A percentile compares a stretch with the other conserved stretches of the same genome.
Conservation (phyloP, 345 rosid genomes). For the Iberis pinnata region DNA sequence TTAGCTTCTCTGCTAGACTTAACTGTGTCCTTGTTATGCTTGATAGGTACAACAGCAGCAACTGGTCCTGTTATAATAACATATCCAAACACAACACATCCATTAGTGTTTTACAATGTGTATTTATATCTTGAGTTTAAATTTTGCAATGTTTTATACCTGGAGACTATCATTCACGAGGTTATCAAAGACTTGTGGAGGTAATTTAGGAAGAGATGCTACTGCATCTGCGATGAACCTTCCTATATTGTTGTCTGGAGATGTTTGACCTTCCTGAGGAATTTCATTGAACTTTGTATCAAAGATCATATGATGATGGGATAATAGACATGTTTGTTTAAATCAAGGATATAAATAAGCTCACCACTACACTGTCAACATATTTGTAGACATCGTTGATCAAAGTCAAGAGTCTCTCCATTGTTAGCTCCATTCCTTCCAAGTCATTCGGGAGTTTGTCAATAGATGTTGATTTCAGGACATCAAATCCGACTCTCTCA, state of each 20-base stretch:
- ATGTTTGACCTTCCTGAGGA: conserved; percentile 62
- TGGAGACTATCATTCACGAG: conserved; percentile 80
- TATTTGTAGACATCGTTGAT: conserved; percentile 68
- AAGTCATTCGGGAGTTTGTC: conserved; percentile 90
- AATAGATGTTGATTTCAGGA: conserved; percentile 55
- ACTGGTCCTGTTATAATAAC: conserved; percentile 50
- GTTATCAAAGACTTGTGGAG: conserved; percentile 72
- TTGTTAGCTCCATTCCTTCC: conserved; percentile 94
- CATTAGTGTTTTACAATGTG: not conserved
- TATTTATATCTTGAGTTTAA: not conserved
- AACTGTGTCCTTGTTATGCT: conserved; percentile 92
- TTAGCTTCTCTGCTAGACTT: conserved; percentile 80
- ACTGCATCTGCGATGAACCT: conserved; percentile 62
- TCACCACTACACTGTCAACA: conserved; percentile 83
- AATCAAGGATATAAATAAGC: conserved; percentile 13
- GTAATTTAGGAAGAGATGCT: conserved; percentile 61
- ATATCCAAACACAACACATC: not conserved
- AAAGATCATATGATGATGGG: conserved; percentile 2
- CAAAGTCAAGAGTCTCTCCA: conserved; percentile 60
- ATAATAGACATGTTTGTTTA: not conserved
- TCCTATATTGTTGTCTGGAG: conserved; percentile 71
- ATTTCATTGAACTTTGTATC: not conserved
- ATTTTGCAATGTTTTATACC: conserved; percentile 37
- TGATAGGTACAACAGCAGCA: conserved; percentile 73
- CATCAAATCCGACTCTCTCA: conserved; percentile 83